These are phyloP conservation scores for Diplogelasinospora grovesii DNA, from an alignment of 495 filamentous ascomycete genomes.

Conservation along the genomic window DNA sequence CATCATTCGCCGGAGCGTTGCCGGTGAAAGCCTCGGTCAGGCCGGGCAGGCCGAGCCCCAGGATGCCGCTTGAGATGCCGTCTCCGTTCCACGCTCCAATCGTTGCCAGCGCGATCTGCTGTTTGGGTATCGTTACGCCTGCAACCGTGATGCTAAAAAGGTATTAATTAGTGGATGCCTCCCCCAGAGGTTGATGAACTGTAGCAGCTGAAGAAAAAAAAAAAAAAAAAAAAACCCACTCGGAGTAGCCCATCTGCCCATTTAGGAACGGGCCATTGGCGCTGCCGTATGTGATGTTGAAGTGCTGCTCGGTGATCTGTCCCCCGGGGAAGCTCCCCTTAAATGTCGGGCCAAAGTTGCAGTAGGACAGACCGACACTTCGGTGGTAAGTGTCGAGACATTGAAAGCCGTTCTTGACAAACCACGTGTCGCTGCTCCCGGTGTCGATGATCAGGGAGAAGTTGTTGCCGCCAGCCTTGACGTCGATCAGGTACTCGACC, in stretches of 20 bases:
- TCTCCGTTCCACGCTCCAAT: slow-evolving; percentile 42
- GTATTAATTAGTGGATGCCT: no score
- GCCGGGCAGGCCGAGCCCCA: slow-evolving; percentile 52
- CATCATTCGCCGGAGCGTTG: slow-evolving; percentile 15
- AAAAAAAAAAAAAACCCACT: no score
- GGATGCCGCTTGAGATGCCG: slow-evolving; percentile 39
- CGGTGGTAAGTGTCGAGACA: slow-evolving; percentile 36
- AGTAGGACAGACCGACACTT: slow-evolving; percentile 26
- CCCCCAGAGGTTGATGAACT: no score
- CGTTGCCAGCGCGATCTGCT: slow-evolving; percentile 48
- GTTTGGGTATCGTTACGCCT: slow-evolving; percentile 41
- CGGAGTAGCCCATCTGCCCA: slow-evolving; percentile 49
- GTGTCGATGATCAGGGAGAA: slow-evolving; percentile 54
- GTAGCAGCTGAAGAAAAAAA: no score
- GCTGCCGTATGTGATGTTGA: slow-evolving; percentile 50
- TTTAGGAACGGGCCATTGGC: slow-evolving; percentile 45
- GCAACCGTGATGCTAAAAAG: slow-evolving; percentile 43
- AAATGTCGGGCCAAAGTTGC: slow-evolving; percentile 43
- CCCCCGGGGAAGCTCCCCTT: slow-evolving; percentile 32
- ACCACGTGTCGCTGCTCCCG: slow-evolving; percentile 56
- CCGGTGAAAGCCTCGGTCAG: slow-evolving; percentile 22
- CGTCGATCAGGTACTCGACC: slow-evolving; percentile 24
- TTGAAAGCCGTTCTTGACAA: slow-evolving; percentile 39
- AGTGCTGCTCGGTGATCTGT: slow-evolving; percentile 41
- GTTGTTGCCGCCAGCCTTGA: slow-evolving; percentile 33